Percentiles rank a stretch among this genome's conserved stretches.
Conservation (phyloP, 2,329 filamentous ascomycete species). For the Calycina herbarum region DNA sequence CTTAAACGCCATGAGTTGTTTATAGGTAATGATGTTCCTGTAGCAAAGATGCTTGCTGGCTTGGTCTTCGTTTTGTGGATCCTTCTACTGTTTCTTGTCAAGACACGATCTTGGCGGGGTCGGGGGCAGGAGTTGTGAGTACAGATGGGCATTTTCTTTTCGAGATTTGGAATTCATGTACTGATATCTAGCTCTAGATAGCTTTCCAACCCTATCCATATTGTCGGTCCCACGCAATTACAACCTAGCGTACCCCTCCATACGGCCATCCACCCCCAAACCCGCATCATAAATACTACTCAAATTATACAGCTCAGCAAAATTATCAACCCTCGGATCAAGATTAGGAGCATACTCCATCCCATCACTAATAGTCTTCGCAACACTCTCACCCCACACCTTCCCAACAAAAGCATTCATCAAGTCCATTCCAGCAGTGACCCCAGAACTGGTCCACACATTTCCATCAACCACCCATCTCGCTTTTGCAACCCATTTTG, state of each 20-base stretch:
- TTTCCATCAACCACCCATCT: constrained; percentile 64
- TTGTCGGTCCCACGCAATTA: not conserved
- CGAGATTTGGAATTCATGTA: too few species aligned
- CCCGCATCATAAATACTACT: constrained; percentile 15
- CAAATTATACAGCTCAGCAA: constrained; percentile 18
- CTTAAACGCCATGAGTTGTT: too few species aligned
- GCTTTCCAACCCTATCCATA: not conserved
- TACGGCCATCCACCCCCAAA: not conserved
- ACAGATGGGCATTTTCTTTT: too few species aligned
- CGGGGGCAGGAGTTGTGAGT: too few species aligned
- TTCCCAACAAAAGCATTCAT: constrained; percentile 56
- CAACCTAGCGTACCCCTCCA: not conserved
- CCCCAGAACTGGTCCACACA: constrained; percentile 65
- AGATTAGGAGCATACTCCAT: constrained; percentile 60
- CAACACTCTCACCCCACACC: constrained; percentile 53
- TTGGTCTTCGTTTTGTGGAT: not conserved
- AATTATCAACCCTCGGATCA: constrained; percentile 41
- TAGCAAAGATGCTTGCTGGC: not conserved
- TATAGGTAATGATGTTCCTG: too few species aligned
- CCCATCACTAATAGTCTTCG: constrained; percentile 47
- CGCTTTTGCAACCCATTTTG: constrained; percentile 61
- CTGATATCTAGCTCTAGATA: too few species aligned
- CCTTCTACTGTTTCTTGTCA: too few species aligned
- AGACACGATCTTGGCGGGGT: too few species aligned
- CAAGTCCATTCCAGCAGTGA: constrained; percentile 63